phyloP scores from a whole-genome alignment of 2,329 filamentous ascomycete genomes.

The Trichoderma gracile region DNA sequence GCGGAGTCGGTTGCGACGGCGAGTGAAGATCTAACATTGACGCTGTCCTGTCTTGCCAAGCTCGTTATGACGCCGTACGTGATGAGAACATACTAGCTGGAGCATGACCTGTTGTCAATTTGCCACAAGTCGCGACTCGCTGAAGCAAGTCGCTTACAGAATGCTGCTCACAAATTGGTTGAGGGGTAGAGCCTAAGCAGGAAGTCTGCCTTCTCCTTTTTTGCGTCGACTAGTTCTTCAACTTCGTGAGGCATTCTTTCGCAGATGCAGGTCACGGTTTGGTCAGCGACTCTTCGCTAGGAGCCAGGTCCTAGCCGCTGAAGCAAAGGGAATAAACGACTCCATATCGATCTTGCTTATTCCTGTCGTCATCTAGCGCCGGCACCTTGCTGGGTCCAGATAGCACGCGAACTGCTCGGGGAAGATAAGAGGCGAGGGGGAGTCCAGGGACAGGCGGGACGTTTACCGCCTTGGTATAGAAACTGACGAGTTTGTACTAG shows the following conservation, averaged over 20 bases:
- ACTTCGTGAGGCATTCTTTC: constrained; percentile 4
- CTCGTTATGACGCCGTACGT: not conserved
- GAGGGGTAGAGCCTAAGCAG: not conserved
- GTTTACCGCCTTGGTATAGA: not conserved
- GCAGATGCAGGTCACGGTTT: constrained; percentile 13
- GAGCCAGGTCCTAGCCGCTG: not conserved
- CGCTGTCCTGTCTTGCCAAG: constrained; percentile 4
- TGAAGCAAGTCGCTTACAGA: not conserved
- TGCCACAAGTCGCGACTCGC: not conserved
- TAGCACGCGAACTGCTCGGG: constrained; percentile 10
- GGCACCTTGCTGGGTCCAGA: constrained; percentile 10
- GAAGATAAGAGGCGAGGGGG: constrained; percentile 5
- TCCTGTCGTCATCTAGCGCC: constrained; percentile 21
- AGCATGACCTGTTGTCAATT: not conserved
- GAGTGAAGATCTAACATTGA: not conserved
- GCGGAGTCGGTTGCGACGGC: not conserved
- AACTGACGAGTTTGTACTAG: not conserved
- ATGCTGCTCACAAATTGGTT: not conserved
- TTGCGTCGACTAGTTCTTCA: not conserved
- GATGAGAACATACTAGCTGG: not conserved
- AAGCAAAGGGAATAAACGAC: not conserved
- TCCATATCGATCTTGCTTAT: constrained; percentile 23
- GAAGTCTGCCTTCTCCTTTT: not conserved
- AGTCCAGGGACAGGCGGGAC: constrained; percentile 11
- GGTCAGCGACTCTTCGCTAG: not conserved